Evolutionary conservation across 495 filamentous ascomycete species (phyloP).

Genomic region (Daldinia childiae): DNA sequence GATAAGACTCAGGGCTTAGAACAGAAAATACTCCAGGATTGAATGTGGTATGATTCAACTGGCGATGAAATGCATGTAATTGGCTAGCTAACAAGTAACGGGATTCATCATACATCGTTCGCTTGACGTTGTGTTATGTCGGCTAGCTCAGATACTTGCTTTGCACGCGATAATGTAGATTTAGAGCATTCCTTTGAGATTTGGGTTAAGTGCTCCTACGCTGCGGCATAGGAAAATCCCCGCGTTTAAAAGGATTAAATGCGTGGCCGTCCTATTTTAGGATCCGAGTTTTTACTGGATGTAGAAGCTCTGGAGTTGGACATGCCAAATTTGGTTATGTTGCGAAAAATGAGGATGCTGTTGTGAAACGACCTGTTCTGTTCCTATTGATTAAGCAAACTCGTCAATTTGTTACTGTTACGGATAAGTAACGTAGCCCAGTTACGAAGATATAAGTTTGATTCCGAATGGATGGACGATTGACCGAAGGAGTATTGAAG

Average conservation of each 20-base stretch:
- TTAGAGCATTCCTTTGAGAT: background rate
- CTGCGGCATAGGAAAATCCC: background rate
- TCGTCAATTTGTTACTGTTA: background rate
- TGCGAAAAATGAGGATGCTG: conserved; percentile 8
- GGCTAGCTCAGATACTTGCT: background rate
- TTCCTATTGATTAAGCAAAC: background rate
- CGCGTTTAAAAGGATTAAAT: background rate
- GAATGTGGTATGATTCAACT: background rate
- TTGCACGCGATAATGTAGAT: background rate
- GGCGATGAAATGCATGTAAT: background rate
- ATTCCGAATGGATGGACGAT: background rate
- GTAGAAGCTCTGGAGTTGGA: conserved; percentile 10
- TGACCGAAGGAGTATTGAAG: no score
- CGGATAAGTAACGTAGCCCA: background rate
- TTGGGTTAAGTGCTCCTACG: background rate
- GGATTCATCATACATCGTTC: background rate
- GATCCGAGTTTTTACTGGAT: conserved; percentile 16
- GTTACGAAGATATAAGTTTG: background rate
- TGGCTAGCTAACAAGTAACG: background rate
- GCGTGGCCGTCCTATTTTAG: conserved; percentile 32
- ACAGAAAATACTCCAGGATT: background rate
- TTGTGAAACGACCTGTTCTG: background rate
- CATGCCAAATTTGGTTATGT: background rate
- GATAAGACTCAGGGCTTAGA: conserved; percentile 1
- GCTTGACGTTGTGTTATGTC: background rate